Conservation (phyloP, 1,284 basidiomycete genomes). For the Ustilago shanxiensis region DNA sequence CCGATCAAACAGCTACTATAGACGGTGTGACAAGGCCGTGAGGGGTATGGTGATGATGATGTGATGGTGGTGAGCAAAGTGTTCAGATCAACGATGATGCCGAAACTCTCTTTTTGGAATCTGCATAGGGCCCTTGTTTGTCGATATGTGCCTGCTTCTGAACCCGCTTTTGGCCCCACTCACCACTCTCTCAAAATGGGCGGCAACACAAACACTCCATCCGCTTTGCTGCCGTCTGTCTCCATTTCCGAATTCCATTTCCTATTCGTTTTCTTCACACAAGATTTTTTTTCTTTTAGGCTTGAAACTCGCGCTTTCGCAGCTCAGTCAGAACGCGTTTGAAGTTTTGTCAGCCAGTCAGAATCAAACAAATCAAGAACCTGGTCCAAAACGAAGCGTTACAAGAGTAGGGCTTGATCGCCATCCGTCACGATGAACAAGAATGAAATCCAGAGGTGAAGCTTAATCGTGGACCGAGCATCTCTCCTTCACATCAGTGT, state of each 20-base stretch:
- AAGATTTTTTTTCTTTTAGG: constrained; percentile 1
- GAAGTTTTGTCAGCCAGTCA: constrained; percentile 2
- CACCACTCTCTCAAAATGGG: neutral
- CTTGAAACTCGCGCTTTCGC: neutral
- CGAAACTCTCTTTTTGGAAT: neutral
- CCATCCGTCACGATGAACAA: too few species aligned
- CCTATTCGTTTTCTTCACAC: constrained; percentile 8
- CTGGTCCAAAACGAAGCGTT: too few species aligned
- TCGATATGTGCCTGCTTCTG: neutral
- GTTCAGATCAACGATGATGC: neutral
- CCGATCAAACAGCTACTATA: too few species aligned
- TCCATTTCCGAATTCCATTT: constrained; percentile 37
- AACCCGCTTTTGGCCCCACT: neutral
- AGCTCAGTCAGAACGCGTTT: neutral
- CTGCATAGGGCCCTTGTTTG: neutral
- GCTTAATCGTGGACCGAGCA: too few species aligned
- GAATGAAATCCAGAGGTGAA: too few species aligned
- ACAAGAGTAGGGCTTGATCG: neutral
- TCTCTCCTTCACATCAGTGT: too few species aligned
- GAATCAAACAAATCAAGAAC: neutral
- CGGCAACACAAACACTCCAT: neutral
- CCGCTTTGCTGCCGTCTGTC: neutral
- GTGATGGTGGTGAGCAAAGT: neutral
- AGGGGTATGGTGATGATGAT: neutral
- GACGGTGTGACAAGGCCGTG: neutral